phyloP scores from a whole-genome alignment of 225 moss, liverwort and hornwort species.

The Anthoceros angustus region DNA sequence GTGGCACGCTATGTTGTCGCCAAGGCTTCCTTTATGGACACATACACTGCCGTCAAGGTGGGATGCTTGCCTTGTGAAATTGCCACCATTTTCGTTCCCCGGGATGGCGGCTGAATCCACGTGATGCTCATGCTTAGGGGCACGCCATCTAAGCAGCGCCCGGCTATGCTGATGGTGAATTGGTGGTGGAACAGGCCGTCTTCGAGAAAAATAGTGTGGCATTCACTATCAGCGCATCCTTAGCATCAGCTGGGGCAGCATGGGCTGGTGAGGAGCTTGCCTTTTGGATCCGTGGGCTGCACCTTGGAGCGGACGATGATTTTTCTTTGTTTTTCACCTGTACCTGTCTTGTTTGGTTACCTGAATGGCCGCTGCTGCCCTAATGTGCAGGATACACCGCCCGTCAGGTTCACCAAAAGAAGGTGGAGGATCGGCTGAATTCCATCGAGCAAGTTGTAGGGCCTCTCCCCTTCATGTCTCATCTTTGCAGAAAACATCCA shows the following conservation, averaged over 20 bases:
- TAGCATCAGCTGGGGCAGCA: conserved; percentile 39
- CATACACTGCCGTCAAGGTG: neutral
- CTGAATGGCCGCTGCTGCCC: neutral
- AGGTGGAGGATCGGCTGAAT: conserved; percentile 7
- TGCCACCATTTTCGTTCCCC: neutral
- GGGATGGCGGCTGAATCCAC: neutral
- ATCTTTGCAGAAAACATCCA: too few relatives aligned
- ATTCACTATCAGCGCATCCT: conserved; percentile 32
- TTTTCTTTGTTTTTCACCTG: neutral
- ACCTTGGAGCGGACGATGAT: too few relatives aligned
- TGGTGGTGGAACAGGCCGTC: conserved; percentile 17
- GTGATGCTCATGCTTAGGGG: neutral
- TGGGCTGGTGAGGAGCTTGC: conserved; percentile 25
- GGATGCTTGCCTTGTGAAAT: neutral
- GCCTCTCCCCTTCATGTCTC: neutral
- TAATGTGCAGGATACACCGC: conserved; percentile 9
- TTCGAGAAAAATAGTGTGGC: conserved; percentile 43
- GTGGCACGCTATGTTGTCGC: neutral
- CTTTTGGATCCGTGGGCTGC: neutral
- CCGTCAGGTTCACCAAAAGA: conserved; percentile 7
- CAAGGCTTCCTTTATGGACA: neutral
- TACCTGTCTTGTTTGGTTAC: neutral
- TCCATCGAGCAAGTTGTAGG: conserved; percentile 8
- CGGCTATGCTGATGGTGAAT: conserved; percentile 4
- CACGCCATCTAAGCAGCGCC: conserved; percentile 1